These are phyloP conservation scores for Spiromastix sp. DNA, from an alignment of 2,329 filamentous ascomycete genomes.

Conservation along the genomic window DNA sequence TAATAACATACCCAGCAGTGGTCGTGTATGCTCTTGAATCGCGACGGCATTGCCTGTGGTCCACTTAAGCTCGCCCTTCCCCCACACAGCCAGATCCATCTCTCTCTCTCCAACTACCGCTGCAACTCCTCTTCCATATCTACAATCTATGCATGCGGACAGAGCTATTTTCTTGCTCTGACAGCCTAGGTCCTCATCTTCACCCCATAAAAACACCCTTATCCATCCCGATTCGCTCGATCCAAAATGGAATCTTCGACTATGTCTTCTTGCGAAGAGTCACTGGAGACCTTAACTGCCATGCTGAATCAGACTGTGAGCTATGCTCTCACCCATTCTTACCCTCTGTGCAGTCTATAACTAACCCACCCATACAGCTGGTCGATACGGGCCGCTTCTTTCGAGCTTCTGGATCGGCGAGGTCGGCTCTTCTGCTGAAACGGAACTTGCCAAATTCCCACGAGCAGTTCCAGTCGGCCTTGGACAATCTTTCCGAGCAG, in stretches of 20 bases:
- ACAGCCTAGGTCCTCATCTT: no score
- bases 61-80: no score
- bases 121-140: no score
- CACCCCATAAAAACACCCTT: no score
- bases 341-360: slow-evolving; percentile 7
- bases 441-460: slow-evolving; percentile 27
- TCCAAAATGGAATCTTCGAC: no score
- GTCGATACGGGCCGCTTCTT: slow-evolving; percentile 33
- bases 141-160: no score
- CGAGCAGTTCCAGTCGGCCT: slow-evolving; percentile 29
- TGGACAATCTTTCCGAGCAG: slow-evolving; percentile 32
- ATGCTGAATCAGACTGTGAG: slow-evolving; percentile 29
- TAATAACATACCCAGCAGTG: no score
- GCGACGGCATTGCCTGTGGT: no score
- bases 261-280: slow-evolving; percentile 17
- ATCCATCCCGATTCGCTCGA: no score
- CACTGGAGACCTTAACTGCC: slow-evolving; percentile 25
- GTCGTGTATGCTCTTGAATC: no score
- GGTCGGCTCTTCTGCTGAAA: slow-evolving; percentile 26
- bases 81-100: not conserved
- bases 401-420: slow-evolving; percentile 24
- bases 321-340: slow-evolving; percentile 1
- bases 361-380: slow-evolving; percentile 20
- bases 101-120: not conserved
- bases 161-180: no score